These are phyloP conservation scores for Drechslerella coelobrocha DNA, from an alignment of 2,329 filamentous ascomycete genomes.

Conservation along the genomic window DNA sequence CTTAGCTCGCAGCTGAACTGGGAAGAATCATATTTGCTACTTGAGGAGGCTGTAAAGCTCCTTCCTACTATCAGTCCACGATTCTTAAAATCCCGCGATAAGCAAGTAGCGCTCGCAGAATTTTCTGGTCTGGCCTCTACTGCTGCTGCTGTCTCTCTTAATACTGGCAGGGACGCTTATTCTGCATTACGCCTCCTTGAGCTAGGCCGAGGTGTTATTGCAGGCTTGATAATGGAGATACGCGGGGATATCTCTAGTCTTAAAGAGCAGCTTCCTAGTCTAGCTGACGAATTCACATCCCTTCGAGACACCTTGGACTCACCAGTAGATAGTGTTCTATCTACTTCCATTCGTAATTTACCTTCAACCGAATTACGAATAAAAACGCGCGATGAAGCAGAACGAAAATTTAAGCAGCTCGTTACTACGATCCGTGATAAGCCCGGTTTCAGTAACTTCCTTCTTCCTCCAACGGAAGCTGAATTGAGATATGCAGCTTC, in stretches of 20 bases:
- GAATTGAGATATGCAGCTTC: constrained; percentile 15
- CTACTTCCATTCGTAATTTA: neutral
- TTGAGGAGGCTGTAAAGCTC: constrained; percentile 28
- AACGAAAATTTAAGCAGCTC: constrained; percentile 11
- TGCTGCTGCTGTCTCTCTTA: constrained; percentile 15
- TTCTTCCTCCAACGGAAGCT: constrained; percentile 25
- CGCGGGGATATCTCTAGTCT: constrained; percentile 46
- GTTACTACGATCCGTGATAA: constrained; percentile 13
- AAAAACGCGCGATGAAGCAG: constrained; percentile 1
- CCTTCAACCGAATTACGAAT: neutral
- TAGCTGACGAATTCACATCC: constrained; percentile 39
- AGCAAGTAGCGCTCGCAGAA: constrained; percentile 16
- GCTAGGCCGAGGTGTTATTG: constrained; percentile 55
- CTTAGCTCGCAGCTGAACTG: constrained; percentile 6
- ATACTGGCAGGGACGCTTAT: constrained; percentile 7
- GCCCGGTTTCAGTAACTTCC: constrained; percentile 21
- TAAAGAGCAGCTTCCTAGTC: constrained; percentile 18
- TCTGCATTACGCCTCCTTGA: constrained; percentile 52
- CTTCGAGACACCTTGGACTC: constrained; percentile 41
- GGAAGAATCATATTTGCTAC: constrained; percentile 13
- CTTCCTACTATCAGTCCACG: constrained; percentile 15
- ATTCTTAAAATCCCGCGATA: constrained; percentile 13
- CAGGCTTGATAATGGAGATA: constrained; percentile 52
- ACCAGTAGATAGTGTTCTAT: neutral
- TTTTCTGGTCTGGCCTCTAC: constrained; percentile 16